These are phyloP conservation scores for Saccharomyces kudriavzevii DNA, from an alignment of 805 yeast species.

Conservation along the genomic window DNA sequence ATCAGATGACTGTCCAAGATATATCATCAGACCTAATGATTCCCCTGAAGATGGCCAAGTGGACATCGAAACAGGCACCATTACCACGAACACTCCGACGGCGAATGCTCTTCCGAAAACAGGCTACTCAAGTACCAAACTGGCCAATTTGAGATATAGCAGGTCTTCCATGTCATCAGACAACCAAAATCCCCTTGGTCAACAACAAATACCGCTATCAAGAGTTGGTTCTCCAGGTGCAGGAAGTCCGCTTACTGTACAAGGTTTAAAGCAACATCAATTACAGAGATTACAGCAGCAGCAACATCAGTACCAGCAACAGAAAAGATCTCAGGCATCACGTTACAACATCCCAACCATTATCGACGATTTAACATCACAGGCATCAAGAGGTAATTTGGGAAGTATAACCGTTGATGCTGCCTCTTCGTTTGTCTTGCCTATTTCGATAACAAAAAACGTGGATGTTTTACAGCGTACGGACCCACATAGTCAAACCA, in stretches of 20 bases:
- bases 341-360: slow-evolving; percentile 17
- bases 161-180: slow-evolving; percentile 2
- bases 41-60: slow-evolving; percentile 31
- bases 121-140: slow-evolving; percentile 12
- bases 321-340: slow-evolving; percentile 10
- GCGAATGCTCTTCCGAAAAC: slow-evolving; percentile 20
- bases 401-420: slow-evolving; percentile 23
- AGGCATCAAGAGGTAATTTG: slow-evolving; percentile 14
- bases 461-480: slow-evolving; percentile 30
- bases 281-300: slow-evolving; percentile 15
- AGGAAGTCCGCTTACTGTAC: slow-evolving; percentile 13
- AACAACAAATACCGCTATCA: slow-evolving; percentile 1
- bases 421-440: slow-evolving; percentile 23
- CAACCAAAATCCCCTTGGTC: not conserved
- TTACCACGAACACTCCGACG: slow-evolving; percentile 14
- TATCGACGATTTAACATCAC: slow-evolving; percentile 18
- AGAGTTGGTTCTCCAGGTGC: slow-evolving; percentile 1
- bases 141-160: slow-evolving; percentile 11
- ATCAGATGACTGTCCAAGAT: slow-evolving; percentile 39
- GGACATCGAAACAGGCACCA: slow-evolving; percentile 27
- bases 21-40: slow-evolving; percentile 38
- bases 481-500: slow-evolving; percentile 24
- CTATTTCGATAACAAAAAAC: slow-evolving; percentile 22
- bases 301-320: slow-evolving; percentile 17
- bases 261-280: slow-evolving; percentile 21